These are phyloP conservation scores for Cryptosporidium ubiquitum DNA, from an alignment of 169 alveolate species.

Conservation along the genomic window DNA sequence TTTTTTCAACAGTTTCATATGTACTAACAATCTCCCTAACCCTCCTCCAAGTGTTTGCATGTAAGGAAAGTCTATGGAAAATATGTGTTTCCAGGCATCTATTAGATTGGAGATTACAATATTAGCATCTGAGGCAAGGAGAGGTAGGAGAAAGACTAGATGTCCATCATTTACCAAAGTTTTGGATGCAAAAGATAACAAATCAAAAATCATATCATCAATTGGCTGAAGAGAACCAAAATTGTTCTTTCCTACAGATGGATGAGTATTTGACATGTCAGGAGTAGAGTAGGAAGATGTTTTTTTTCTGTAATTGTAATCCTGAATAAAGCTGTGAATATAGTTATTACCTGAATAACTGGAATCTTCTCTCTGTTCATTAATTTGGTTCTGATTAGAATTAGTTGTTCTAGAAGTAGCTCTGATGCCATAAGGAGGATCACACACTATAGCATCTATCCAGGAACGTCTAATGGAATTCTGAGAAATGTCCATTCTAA, in stretches of 20 bases:
- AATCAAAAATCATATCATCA: conserved; percentile 72
- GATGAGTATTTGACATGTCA: background rate
- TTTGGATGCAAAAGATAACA: conserved; percentile 78
- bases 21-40: conserved; percentile 38
- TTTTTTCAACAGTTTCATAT: conserved; percentile 25
- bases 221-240: conserved; percentile 31
- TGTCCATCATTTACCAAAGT: conserved; percentile 83
- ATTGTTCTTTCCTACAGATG: background rate
- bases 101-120: background rate
- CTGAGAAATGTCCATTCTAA: conserved; percentile 76
- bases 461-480: conserved; percentile 76
- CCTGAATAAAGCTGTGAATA: background rate
- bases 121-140: conserved; percentile 3
- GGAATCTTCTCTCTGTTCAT: background rate
- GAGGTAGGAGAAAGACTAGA: conserved; percentile 85
- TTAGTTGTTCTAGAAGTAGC: conserved; percentile 84
- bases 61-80: conserved; percentile 25
- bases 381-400: background rate
- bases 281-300: background rate
- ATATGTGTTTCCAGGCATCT: background rate
- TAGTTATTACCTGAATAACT: background rate
- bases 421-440: conserved; percentile 97
- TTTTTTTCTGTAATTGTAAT: conserved; percentile 7
- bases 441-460: conserved; percentile 96
- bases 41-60: conserved; percentile 67